Conservation (phyloP, 2,329 filamentous ascomycete genomes). For the Penicillium sp. region DNA sequence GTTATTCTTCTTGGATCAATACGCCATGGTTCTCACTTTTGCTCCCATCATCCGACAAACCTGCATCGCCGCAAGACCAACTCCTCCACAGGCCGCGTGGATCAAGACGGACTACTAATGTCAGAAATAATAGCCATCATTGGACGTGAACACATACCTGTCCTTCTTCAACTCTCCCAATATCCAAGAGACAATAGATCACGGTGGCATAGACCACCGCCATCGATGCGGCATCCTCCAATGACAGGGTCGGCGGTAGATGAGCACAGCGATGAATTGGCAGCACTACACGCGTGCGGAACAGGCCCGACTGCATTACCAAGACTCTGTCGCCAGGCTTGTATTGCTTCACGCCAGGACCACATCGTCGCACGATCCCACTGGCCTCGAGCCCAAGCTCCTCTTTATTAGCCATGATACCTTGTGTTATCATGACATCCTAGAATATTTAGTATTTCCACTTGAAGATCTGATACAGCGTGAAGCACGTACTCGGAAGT, state of each 20-base stretch:
- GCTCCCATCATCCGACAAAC: slow-evolving; percentile 11
- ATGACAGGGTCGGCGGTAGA: slow-evolving; percentile 10
- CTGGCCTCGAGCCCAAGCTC: slow-evolving; percentile 32
- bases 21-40: slow-evolving; percentile 1
- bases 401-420: slow-evolving; percentile 24
- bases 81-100: slow-evolving; percentile 23
- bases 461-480: background rate
- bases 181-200: slow-evolving; percentile 20
- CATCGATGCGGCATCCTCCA: slow-evolving; percentile 20
- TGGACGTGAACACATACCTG: slow-evolving; percentile 14
- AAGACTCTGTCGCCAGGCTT: slow-evolving; percentile 32
- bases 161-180: slow-evolving; percentile 22
- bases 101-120: slow-evolving; percentile 21
- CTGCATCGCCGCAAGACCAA: slow-evolving; percentile 23
- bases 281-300: background rate
- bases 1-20: no score
- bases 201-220: slow-evolving; percentile 14
- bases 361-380: slow-evolving; percentile 31
- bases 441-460: slow-evolving; percentile 1
- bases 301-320: background rate
- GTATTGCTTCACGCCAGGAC: slow-evolving; percentile 23
- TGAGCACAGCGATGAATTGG: background rate
- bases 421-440: slow-evolving; percentile 35
- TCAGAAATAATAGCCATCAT: background rate
- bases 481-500: slow-evolving; percentile 26